Base-by-base conservation (phyloP, 768 basidiomycete genomes). In the Termitomyces sp. region DNA sequence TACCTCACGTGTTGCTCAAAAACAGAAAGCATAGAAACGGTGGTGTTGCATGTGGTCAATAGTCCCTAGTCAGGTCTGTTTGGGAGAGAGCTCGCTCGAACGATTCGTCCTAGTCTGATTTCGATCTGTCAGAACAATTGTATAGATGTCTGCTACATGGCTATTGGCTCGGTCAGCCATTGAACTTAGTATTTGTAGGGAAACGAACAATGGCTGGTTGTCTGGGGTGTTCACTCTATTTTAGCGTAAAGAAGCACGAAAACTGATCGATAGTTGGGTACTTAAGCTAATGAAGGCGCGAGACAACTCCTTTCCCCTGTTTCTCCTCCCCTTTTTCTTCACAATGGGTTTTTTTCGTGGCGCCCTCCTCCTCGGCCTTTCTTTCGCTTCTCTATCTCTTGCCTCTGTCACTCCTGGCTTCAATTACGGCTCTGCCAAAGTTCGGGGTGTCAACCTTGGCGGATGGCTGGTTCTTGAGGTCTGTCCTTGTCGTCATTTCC, bases 401-500 rank as follows among this genome's bases (percentile, higher is more conserved):
- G 55, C 51, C 47, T 73, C 72, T 12, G 68, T 84, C 56, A 69
- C 67, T 30, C 81, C 78, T 21, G 79, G 82, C 50, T 91, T 91
- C 64, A 77, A 88, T 4, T 92, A 92, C 61, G 90, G 89, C 23
- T 77, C 79, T 5, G 59, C 82, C 71, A 87, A 85, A 63, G 84
- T 93, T 47, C 83, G 91, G 12, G 91, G 91, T 55, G 91, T 93
- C 61, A 93, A 89, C 71, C 79, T 94, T 27, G 91, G 91, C 28
- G 79, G 78, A 54, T 78, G 73, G 80, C 71, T 80, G 27, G 76
- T 79, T 23, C 71, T 76, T 25, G 77, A 79, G 68, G 77, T 80
- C 56, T 34, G 64, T 61, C 19, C 16, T 34, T 16, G 47, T 51
- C 51, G 30, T 55, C 5, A 43, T 32, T 32, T 42, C 8, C 35